Conservation (phyloP, 306 rosid genomes). For the Cucumis hystrix region DNA sequence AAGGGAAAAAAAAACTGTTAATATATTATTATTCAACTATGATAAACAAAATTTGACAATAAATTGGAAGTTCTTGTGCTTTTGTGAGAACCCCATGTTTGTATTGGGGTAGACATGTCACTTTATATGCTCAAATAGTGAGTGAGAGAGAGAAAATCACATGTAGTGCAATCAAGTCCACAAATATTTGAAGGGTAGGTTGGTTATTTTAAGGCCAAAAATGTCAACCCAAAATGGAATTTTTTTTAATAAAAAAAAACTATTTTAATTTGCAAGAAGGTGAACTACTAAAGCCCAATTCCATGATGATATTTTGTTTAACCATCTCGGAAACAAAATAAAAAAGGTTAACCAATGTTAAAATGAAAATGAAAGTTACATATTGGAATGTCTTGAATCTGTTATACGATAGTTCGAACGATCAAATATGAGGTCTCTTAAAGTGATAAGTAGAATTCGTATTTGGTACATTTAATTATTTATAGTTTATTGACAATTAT, state of each 20-base stretch:
- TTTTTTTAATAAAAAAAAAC: background rate
- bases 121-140: background rate
- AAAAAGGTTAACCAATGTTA: too few species aligned
- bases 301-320: background rate
- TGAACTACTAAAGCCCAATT: background rate
- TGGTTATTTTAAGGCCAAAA: background rate
- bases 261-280: background rate
- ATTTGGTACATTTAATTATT: too few species aligned
- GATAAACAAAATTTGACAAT: background rate
- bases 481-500: too few species aligned
- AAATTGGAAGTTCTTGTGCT: constrained; percentile 1
- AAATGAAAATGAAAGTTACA: too few species aligned
- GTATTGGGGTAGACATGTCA: background rate
- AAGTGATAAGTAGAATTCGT: too few species aligned
- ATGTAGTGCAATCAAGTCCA: background rate
- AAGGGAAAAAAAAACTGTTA: too few species aligned
- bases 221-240: background rate
- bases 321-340: too few species aligned
- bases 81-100: background rate
- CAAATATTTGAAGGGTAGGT: background rate
- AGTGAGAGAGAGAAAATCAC: background rate
- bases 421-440: too few species aligned
- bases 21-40: background rate
- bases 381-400: too few species aligned
- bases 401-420: too few species aligned